These are phyloP conservation scores for Rhynchosporium secalis DNA, from an alignment of 2,329 filamentous ascomycete species.

Conservation along the genomic window DNA sequence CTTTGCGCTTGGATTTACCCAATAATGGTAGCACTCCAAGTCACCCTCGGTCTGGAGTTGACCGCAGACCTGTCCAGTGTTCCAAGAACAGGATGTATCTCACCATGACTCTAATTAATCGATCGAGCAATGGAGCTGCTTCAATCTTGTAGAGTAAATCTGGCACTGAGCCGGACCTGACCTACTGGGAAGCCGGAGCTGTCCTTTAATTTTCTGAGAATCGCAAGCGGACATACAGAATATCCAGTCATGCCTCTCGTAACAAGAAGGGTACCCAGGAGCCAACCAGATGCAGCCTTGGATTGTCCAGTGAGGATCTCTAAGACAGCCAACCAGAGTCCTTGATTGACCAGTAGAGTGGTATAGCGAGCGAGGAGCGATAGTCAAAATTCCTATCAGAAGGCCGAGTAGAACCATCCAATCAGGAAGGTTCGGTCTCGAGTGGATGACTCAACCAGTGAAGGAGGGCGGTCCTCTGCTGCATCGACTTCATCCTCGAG, in stretches of 20 bases:
- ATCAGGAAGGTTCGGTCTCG: constrained; percentile 1
- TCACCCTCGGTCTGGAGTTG: constrained; percentile 1
- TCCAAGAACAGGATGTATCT: not conserved
- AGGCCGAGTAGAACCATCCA: constrained; percentile 8
- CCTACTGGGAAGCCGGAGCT: not conserved
- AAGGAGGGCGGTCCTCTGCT: not conserved
- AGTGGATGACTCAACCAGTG: not conserved
- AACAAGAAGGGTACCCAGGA: not conserved
- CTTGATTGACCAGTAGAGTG: constrained; percentile 4
- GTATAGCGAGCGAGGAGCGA: not conserved
- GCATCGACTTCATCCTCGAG: not conserved
- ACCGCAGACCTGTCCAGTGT: not conserved
- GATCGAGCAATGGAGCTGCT: not conserved
- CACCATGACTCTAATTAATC: not conserved
- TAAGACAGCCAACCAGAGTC: not conserved
- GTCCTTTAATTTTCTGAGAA: not conserved
- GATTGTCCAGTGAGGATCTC: constrained; percentile 3
- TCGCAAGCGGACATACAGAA: constrained; percentile 4
- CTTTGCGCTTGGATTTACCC: constrained; percentile 3
- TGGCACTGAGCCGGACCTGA: not conserved
- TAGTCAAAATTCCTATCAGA: not conserved
- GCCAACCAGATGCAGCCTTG: constrained; percentile 1
- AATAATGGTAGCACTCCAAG: constrained; percentile 10
- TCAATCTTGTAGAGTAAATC: not conserved
- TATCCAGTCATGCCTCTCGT: not conserved